Evolutionary conservation across 495 filamentous ascomycete genomes (phyloP), one percentile per base, ranked within the genome.

Genomic region (Saxophila tyrrhenica): DNA sequence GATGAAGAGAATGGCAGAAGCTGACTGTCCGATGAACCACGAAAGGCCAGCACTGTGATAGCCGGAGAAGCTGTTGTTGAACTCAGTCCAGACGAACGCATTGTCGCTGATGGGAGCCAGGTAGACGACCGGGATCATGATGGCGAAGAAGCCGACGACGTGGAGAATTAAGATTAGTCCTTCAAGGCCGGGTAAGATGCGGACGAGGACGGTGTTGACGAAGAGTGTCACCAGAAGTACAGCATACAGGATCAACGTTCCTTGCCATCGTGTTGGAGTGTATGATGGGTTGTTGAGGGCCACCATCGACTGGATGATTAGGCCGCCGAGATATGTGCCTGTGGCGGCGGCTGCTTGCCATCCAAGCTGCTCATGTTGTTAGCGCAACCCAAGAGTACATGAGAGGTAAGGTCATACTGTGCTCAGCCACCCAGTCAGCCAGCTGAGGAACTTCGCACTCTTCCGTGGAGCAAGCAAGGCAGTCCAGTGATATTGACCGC

Each of bases 321-420:
- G 77, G 0, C 72, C 78, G 1, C 73, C 72, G 3, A 82, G 65
- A 61, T 78, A 83, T 1, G 73, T 72, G 23, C 72, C 67, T 1
- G 73, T 67, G 1, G 80, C 75, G 15, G 75, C 75, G 1, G 73
- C 69, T 20, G 74, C 75, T 65, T 82, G 77, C 80, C 81, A 84
- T 10, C 76, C 79, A 25, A 76, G 73, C n/a, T n/a, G n/a, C n/a
- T n/a, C n/a, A n/a, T n/a, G n/a, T n/a, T n/a, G n/a, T n/a, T n/a
- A n/a, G n/a, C n/a, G n/a, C n/a, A n/a, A n/a, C n/a, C n/a, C n/a
- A n/a, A n/a, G n/a, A n/a, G n/a, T n/a, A n/a, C n/a, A n/a, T n/a
- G n/a, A n/a, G n/a, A n/a, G n/a, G n/a, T n/a, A n/a, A n/a, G n/a
- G n/a, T n/a, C n/a, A n/a, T n/a, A n/a, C n/a, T 3, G 75, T 74